These are phyloP conservation scores for Scedosporium boydii DNA, from an alignment of 2,329 filamentous ascomycete genomes.

Conservation along the genomic window DNA sequence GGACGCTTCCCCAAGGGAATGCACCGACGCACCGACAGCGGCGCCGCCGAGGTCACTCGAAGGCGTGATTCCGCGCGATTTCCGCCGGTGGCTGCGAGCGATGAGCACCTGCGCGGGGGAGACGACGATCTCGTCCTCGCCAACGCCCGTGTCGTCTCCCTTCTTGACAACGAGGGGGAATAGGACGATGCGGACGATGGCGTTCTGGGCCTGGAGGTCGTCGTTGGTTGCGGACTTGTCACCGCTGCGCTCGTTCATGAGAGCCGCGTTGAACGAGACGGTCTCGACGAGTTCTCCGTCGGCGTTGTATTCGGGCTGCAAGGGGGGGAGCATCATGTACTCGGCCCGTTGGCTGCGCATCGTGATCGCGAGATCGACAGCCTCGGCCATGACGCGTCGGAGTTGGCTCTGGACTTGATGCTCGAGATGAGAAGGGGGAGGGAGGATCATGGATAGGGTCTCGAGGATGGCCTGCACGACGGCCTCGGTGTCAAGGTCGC, in stretches of 20 bases:
- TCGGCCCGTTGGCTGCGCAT: constrained; percentile 96
- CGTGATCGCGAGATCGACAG: constrained; percentile 84
- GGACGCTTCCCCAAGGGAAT: constrained; percentile 17
- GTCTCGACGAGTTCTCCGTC: constrained; percentile 83
- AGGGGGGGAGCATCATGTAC: constrained; percentile 95
- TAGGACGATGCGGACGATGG: constrained; percentile 81
- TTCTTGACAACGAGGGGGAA: constrained; percentile 97
- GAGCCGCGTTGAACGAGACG: constrained; percentile 80
- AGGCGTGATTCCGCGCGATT: constrained; percentile 27
- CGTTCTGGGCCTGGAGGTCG: constrained; percentile 65
- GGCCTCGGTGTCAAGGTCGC: constrained; percentile 83
- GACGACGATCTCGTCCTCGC: constrained; percentile 91
- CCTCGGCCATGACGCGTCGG: constrained; percentile 76
- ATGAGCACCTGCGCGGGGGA: constrained; percentile 91
- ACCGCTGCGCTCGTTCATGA: constrained; percentile 89
- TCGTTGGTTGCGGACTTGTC: constrained; percentile 54
- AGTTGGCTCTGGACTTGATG: constrained; percentile 74
- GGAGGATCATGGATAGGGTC: constrained; percentile 74
- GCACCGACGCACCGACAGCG: constrained; percentile 24
- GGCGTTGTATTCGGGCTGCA: constrained; percentile 89
- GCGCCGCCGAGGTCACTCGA: constrained; percentile 43
- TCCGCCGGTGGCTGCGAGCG: constrained; percentile 35
- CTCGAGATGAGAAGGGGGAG: constrained; percentile 74
- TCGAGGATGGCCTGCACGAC: constrained; percentile 81
- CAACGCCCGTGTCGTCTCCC: constrained; percentile 76